phyloP scores from a whole-genome alignment of 176 grass and related monocot species.

The Aegilops bicornis region DNA sequence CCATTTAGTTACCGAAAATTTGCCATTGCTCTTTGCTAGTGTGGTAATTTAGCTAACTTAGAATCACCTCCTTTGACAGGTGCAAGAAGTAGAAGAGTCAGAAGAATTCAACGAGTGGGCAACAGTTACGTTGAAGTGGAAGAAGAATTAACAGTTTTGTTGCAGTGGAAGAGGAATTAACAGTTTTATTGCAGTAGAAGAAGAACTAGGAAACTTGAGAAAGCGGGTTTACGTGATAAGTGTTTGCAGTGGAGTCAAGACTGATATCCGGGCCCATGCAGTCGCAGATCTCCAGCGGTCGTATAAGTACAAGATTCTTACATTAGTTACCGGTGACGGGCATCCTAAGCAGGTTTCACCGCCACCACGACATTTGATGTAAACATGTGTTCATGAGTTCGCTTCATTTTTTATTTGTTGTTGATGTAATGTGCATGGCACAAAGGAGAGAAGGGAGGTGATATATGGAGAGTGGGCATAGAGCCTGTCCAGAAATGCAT shows the following conservation, averaged over 20 bases:
- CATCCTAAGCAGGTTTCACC: not conserved
- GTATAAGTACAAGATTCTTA: conserved; percentile 20
- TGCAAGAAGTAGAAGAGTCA: conserved; percentile 6
- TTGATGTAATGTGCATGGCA: not conserved
- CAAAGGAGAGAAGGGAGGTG: not conserved
- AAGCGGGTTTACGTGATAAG: not conserved
- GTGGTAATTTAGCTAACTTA: not conserved
- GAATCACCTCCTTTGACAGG: conserved; percentile 10
- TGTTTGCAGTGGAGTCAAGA: not conserved
- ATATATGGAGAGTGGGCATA: not conserved
- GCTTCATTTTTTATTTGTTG: not conserved
- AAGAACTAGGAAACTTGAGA: not conserved
- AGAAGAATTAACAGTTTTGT: conserved; percentile 15
- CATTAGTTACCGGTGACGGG: not conserved
- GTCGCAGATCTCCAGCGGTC: not conserved
- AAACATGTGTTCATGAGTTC: not conserved
- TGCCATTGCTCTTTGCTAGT: not conserved
- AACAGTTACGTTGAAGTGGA: not conserved
- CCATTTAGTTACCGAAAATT: not conserved
- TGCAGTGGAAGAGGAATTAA: not conserved
- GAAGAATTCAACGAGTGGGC: not conserved
- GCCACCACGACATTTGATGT: not conserved
- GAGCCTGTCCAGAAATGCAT: conserved; percentile 2
- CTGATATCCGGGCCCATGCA: not conserved
- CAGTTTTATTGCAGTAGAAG: conserved; percentile 4